Evolutionary conservation across 2,329 filamentous ascomycete genomes (phyloP), one percentile per base, ranked within the genome.

Genomic region (Periconia macrospinosa): DNA sequence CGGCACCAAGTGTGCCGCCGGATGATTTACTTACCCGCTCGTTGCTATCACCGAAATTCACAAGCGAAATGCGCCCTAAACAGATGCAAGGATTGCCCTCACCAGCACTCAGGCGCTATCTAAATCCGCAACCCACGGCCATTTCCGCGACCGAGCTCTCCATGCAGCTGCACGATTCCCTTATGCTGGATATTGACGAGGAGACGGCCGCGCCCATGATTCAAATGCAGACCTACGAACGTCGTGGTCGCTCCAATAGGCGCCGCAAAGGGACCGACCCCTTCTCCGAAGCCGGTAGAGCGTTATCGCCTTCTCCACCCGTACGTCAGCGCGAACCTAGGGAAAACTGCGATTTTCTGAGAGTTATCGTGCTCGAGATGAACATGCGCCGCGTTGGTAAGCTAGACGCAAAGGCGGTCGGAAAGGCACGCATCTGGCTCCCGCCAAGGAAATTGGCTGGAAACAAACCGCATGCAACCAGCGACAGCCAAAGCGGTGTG

Each of bases 301-400:
- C 74, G 17, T 65, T 76, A 33, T 72, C 70, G 6, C 62, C 69
- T 5, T 70, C 73, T 2, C 76, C 80, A 2, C 70, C 76, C 47
- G 76, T 79, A 15, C 80, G 83, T 11, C 83, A 83, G 60, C 78
- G 85, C n/a, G 85, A 87, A 62, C 81, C 83, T 27, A 76, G 85
- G 47, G 85, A 87, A 63, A 87, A 87, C 67, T 77, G 81, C 58
- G 80, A 87, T 62, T 87, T 87, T 66, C 71, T 87, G 45, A 80
- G 85, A 35, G 80, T 87, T 58, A 83, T 86, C 15, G 85, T 87
- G 11, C 75, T 87, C 45, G 85, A 87, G 70, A 86, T 87, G 84
- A 86, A 87, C 67, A 87, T 87, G 85, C 79, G 84, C 37, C 79
- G 84, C 42, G 78, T 77, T 55, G 85, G 85, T 51, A 87, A 87